These are phyloP conservation scores for Brassica juncea DNA, from an alignment of 345 rosid genomes.

Conservation along the genomic window DNA sequence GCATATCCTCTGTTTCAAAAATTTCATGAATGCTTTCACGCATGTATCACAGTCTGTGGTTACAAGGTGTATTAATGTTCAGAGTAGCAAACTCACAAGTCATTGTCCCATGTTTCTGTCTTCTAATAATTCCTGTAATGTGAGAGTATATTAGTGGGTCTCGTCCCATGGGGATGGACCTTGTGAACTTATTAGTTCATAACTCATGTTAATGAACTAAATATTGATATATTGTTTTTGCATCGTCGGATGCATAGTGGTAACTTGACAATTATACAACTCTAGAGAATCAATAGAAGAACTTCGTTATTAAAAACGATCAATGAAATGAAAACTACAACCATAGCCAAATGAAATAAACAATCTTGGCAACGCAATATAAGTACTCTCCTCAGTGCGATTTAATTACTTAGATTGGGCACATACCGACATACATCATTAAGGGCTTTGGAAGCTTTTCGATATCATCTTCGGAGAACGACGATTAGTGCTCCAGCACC, in stretches of 20 bases:
- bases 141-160: constrained; percentile 4
- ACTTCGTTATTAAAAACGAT: too few relatives aligned
- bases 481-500: too few relatives aligned
- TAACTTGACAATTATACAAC: too few relatives aligned
- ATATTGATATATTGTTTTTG: background rate
- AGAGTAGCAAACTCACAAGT: constrained; percentile 19
- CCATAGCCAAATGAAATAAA: too few relatives aligned
- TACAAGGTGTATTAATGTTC: constrained; percentile 57
- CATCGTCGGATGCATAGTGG: background rate
- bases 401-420: too few relatives aligned
- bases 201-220: constrained; percentile 4
- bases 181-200: background rate
- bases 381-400: too few relatives aligned
- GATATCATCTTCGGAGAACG: too few relatives aligned
- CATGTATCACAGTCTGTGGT: constrained; percentile 91
- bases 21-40: constrained; percentile 78
- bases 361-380: too few relatives aligned
- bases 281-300: too few relatives aligned
- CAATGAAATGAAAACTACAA: too few relatives aligned
- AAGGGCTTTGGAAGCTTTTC: too few relatives aligned
- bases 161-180: constrained; percentile 18
- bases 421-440: too few relatives aligned
- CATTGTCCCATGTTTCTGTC: background rate
- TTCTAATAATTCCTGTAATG: background rate
- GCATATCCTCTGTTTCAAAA: constrained; percentile 2